Evolutionary conservation across 306 rosid genomes (phyloP).

Genomic region (Prunus padus): DNA sequence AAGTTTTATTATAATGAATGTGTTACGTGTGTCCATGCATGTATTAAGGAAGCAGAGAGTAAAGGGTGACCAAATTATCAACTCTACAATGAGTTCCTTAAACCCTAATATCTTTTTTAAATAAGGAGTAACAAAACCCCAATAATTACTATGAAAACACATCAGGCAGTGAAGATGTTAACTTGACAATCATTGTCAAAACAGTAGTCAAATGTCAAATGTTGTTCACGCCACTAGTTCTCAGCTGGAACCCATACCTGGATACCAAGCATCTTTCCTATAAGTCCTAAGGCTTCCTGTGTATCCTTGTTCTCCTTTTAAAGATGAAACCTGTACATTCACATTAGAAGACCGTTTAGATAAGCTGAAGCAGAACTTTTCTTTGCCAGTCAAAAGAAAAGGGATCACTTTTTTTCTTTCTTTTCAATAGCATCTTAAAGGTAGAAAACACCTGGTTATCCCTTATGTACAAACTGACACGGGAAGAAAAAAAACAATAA

Average conservation of each 20-base stretch:
- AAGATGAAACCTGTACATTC: slow-evolving; percentile 72
- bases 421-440: neutral
- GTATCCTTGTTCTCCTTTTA: slow-evolving; percentile 97
- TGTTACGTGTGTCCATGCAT: neutral
- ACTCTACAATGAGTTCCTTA: neutral
- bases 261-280: slow-evolving; percentile 86
- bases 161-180: neutral
- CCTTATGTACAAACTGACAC: neutral
- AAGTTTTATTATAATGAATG: neutral
- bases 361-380: neutral
- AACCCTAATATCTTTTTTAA: neutral
- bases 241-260: slow-evolving; percentile 48
- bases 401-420: neutral
- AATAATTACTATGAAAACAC: neutral
- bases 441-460: neutral
- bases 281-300: slow-evolving; percentile 83
- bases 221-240: neutral
- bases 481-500: neutral
- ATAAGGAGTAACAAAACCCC: neutral
- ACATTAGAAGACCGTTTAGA: neutral
- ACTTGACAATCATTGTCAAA: neutral
- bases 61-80: neutral
- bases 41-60: neutral
- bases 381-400: neutral
- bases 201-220: neutral